These are phyloP conservation scores for Trichosporon inkin DNA, from an alignment of 1,284 basidiomycete genomes.

Conservation along the genomic window DNA sequence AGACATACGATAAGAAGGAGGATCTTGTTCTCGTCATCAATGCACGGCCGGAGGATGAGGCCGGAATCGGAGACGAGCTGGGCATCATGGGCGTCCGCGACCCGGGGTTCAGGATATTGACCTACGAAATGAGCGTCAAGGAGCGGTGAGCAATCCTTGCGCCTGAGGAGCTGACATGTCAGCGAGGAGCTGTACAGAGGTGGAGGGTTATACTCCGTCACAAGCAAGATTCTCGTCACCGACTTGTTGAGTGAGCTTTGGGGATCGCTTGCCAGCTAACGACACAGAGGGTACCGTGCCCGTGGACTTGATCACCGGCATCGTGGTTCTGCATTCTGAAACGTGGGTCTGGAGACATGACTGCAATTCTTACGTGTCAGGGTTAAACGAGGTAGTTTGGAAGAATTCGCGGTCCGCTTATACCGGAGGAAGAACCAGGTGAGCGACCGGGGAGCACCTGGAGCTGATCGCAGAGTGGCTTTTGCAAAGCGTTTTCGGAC, in stretches of 20 bases:
- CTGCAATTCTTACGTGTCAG: conserved; percentile 51
- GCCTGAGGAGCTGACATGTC: conserved; percentile 12
- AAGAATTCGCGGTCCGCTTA: conserved; percentile 84
- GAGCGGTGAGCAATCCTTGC: conserved; percentile 61
- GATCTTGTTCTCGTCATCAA: conserved; percentile 77
- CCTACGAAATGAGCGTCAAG: conserved; percentile 75
- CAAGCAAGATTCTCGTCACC: conserved; percentile 87
- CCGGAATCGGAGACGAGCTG: conserved; percentile 85
- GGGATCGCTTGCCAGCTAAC: neutral
- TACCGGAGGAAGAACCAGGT: conserved; percentile 77
- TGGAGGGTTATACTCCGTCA: conserved; percentile 87
- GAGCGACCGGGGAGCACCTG: conserved; percentile 11
- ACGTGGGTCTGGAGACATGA: conserved; percentile 55
- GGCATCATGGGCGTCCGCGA: conserved; percentile 84
- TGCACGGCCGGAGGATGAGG: conserved; percentile 79
- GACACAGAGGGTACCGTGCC: conserved; percentile 64
- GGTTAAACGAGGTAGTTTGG: conserved; percentile 74
- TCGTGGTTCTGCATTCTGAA: conserved; percentile 93
- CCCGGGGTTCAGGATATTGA: conserved; percentile 77
- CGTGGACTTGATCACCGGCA: conserved; percentile 76
- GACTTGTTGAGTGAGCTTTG: conserved; percentile 72
- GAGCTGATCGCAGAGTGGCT: conserved; percentile 58
- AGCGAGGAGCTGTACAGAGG: conserved; percentile 80
- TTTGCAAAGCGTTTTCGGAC: conserved; percentile 95
- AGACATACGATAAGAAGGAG: conserved; percentile 84